Evolutionary conservation across 805 yeast species (phyloP), one percentile per base, ranked within the genome.

Genomic region (Teunomyces lycoperdinae): DNA sequence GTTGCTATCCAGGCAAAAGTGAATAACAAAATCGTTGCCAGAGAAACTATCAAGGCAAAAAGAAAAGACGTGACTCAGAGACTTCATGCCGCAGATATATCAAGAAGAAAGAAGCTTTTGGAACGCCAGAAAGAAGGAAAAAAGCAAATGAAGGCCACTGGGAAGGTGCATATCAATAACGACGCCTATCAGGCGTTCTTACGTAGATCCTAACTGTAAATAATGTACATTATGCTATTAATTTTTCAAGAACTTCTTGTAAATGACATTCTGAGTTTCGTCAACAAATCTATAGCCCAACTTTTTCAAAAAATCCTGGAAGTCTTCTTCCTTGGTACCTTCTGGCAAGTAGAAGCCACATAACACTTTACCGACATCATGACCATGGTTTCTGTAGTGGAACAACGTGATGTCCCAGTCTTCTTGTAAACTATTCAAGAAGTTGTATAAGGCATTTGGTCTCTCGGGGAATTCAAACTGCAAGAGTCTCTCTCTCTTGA

Each of bases 381-480:
- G 84, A 34, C 99, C 99, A 58, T 90, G 96, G 71, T 94, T 90
- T 76, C 99, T 83, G 70, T 94, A 94, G 67, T 94, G 97, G 84
- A 94, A 94, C 58, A 94, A 70, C 1, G 97, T 87, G 52, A 94
- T 81, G 63, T 94, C 94, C 97, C 98, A 94, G 44, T 83, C 82
- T 24, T 78, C 76, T 59, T 85, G 81, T 62, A 94, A 68, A 13
- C 84, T 77, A 26, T 77, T 78, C 60, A 94, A 76, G 71, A 94
- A 94, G 49, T 80, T 85, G 27, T 85, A 80, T 60, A 94, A 76
- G 1, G 99, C 97, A 42, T 97, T 96, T 2, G 99, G 98, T 61
- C 94, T 84, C 63, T 94, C 99, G 10, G 99, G 99, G 75, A 94
- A 95, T 67, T 90, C 97, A 60, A 94, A 94, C 43, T 86, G 78